phyloP scores from a whole-genome alignment of 768 basidiomycete species.

The Sutorius australiensis region DNA sequence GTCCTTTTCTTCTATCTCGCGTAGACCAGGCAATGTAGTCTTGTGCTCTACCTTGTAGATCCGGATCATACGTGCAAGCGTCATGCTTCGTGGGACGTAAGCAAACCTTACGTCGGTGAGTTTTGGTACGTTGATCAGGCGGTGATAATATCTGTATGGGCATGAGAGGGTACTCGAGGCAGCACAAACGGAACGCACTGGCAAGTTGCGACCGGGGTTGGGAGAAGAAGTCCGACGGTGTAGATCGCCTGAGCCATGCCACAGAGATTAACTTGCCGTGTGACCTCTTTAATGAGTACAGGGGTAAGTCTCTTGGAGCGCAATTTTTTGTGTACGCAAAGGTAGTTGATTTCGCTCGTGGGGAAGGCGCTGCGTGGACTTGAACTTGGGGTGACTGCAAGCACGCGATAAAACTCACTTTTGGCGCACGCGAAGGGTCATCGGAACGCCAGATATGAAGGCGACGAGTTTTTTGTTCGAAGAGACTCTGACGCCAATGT shows the following conservation, averaged over 20 bases:
- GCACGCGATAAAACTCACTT: conserved; percentile 50
- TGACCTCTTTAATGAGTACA: conserved; percentile 96
- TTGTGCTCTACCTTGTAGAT: conserved; percentile 61
- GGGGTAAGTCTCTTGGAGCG: conserved; percentile 93
- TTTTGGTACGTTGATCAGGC: conserved; percentile 86
- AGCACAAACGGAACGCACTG: conserved; percentile 43
- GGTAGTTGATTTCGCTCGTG: conserved; percentile 92
- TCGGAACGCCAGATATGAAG: conserved; percentile 92
- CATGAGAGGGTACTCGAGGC: conserved; percentile 5
- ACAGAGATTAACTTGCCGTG: conserved; percentile 82
- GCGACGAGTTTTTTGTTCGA: conserved; percentile 93
- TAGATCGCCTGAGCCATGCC: conserved; percentile 97
- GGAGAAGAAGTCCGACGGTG: conserved; percentile 89
- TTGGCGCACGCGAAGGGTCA: conserved; percentile 77
- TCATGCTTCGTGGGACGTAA: conserved; percentile 81
- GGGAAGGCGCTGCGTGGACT: conserved; percentile 51
- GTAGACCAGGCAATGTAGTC: conserved; percentile 57
- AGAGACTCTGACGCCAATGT: conserved; percentile 88
- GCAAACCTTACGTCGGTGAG: conserved; percentile 89
- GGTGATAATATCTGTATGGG: conserved; percentile 76
- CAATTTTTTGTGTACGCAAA: conserved; percentile 96
- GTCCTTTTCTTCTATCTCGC: conserved; percentile 87
- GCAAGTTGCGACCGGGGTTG: conserved; percentile 88
- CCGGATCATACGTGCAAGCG: conserved; percentile 86
- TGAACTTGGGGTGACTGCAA: conserved; percentile 1